Evolutionary conservation across 805 yeast genomes (phyloP), one percentile per base, ranked within the genome.

Genomic region (Candida suzukii): DNA sequence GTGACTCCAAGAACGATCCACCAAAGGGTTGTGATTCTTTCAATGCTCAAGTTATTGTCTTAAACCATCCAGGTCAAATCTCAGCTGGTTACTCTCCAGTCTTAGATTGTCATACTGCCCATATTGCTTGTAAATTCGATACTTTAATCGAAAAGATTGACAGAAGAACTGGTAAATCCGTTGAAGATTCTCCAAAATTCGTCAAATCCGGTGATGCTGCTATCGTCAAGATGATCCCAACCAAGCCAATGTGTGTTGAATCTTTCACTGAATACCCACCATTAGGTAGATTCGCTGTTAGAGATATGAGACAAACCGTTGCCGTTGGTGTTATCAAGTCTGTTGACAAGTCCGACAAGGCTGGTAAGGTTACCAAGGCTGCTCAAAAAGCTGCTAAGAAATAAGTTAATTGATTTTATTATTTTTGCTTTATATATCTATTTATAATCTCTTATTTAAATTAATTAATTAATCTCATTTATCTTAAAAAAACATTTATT

Each of bases 261-360:
- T 78, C 91, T 58, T 91, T 80, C 82, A 73, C 80, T 65, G 93
- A 88, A 66, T 88, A 91, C 82, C 96, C 91, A 69, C 96, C 95
- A 74, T 73, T 91, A 71, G 93, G 96, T 74, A 88, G 98, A 83
- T 77, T 91, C 74, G 91, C 91, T 70, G 96, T 88, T 80, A 90
- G 97, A 85, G 97, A 88, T 77, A 88, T 88, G 97, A 86, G 97
- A 85, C 96, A 88, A 78, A 90, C 97, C 62, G 97, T 90, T 64
- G 97, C 97, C 70, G 97, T 90, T 69, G 97, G 97, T 86, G 96
- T 90, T 68, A 85, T 91, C 85, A 91, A 91, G 82, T 72, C 88
- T 53, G 95, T 88, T 61, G 95, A 77, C 65, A 88, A 88, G 83
- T 37, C 39, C 33, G 83, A 79, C 73, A 74, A 73, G 73, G 86